These are phyloP conservation scores for Arabidopsis hybrid DNA, from an alignment of 441 rosid species.

Conservation along the genomic window DNA sequence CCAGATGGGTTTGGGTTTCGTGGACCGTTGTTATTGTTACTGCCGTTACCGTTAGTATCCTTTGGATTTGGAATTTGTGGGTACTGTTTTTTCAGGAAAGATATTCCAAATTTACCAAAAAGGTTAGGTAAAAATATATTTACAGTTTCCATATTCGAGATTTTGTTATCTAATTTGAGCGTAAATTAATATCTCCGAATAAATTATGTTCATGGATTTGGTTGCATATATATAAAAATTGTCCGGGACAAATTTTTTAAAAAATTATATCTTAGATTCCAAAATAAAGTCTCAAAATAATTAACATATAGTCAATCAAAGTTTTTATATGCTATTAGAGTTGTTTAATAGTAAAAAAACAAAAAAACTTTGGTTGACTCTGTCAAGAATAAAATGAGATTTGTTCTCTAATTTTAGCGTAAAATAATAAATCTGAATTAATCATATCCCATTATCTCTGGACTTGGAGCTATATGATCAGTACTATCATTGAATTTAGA, in stretches of 20 bases:
- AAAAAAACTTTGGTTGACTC: too few species aligned
- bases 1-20: constrained; percentile 89
- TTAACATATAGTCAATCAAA: too few species aligned
- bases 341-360: too few species aligned
- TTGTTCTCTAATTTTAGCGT: too few species aligned
- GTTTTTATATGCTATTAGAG: too few species aligned
- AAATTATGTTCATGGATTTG: constrained; percentile 15
- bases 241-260: too few species aligned
- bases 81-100: constrained; percentile 55
- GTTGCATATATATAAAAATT: neutral
- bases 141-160: neutral
- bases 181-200: constrained; percentile 32
- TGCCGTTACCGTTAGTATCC: constrained; percentile 72
- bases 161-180: constrained; percentile 8
- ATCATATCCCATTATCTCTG: too few species aligned
- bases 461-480: too few species aligned
- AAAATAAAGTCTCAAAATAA: too few species aligned
- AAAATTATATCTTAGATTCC: too few species aligned
- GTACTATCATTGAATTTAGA: too few species aligned
- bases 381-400: too few species aligned
- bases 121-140: constrained; percentile 20
- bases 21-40: constrained; percentile 70
- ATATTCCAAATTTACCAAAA: constrained; percentile 52
- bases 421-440: neutral
- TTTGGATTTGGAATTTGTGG: constrained; percentile 88